phyloP scores from a whole-genome alignment of 1,284 basidiomycete genomes.

The Agroathelia rolfsii region DNA sequence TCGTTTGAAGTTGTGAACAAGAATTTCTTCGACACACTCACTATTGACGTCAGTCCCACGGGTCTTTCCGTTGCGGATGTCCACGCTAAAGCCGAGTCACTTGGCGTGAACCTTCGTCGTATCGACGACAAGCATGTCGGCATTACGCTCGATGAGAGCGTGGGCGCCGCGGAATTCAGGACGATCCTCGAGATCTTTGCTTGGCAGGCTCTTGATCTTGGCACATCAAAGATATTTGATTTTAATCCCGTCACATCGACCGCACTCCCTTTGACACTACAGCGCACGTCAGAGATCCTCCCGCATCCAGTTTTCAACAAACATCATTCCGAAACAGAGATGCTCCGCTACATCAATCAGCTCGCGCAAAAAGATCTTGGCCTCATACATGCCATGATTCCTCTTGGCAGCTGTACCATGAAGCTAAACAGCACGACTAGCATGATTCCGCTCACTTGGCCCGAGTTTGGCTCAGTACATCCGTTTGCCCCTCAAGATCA shows the following conservation, averaged over 20 bases:
- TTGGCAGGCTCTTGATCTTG: constrained; percentile 36
- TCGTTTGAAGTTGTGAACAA: constrained; percentile 64
- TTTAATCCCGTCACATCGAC: constrained; percentile 21
- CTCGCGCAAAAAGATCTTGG: constrained; percentile 93
- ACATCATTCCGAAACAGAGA: constrained; percentile 96
- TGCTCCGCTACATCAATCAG: constrained; percentile 93
- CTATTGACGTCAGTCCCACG: constrained; percentile 66
- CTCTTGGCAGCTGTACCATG: constrained; percentile 95
- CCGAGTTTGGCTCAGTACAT: constrained; percentile 84
- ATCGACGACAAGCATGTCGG: constrained; percentile 77
- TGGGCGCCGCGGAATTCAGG: constrained; percentile 66
- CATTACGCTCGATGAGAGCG: constrained; percentile 89
- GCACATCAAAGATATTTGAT: no score
- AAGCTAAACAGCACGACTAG: constrained; percentile 95
- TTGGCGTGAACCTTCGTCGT: constrained; percentile 77
- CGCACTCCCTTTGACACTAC: constrained; percentile 48
- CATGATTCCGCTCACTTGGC: constrained; percentile 94
- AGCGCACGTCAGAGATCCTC: constrained; percentile 70
- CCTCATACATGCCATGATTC: constrained; percentile 94
- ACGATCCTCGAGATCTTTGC: constrained; percentile 80
- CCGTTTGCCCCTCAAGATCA: constrained; percentile 91
- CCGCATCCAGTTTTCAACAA: constrained; percentile 89
- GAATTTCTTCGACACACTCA: constrained; percentile 89
- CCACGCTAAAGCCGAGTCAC: constrained; percentile 58
- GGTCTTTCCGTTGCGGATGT: constrained; percentile 54